These are phyloP conservation scores for Cytidiella melzeri DNA, from an alignment of 768 basidiomycete genomes.

Conservation along the genomic window DNA sequence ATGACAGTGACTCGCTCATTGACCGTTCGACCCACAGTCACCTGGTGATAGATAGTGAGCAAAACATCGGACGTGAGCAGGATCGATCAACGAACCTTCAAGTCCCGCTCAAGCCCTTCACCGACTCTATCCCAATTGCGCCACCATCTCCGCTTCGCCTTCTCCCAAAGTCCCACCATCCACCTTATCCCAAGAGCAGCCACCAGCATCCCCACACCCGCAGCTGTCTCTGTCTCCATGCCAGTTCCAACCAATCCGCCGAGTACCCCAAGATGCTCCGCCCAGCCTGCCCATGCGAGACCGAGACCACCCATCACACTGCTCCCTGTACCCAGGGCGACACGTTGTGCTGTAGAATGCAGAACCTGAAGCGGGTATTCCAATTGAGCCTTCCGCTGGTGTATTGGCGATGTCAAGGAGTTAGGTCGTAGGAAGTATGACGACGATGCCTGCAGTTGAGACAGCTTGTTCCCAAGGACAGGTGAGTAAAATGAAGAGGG, in stretches of 20 bases:
- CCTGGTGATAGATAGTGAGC: constrained; percentile 29
- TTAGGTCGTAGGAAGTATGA: constrained; percentile 37
- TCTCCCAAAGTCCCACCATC: constrained; percentile 64
- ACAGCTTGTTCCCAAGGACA: constrained; percentile 52
- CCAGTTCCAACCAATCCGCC: constrained; percentile 31
- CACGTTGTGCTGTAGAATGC: constrained; percentile 58
- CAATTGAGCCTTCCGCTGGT: constrained; percentile 46
- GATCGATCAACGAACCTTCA: constrained; percentile 41
- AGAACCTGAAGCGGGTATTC: constrained; percentile 52
- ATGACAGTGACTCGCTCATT: constrained; percentile 44
- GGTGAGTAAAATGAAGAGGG: constrained; percentile 40
- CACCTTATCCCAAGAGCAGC: constrained; percentile 48
- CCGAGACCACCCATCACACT: constrained; percentile 44
- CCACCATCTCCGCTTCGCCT: constrained; percentile 60
- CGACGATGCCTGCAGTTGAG: constrained; percentile 45
- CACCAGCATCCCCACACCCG: constrained; percentile 52
- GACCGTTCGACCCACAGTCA: constrained; percentile 38
- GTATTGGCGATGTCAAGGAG: constrained; percentile 46
- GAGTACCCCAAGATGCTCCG: constrained; percentile 42
- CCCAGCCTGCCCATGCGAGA: constrained; percentile 59
- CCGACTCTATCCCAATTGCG: constrained; percentile 58
- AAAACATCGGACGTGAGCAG: constrained; percentile 3
- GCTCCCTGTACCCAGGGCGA: constrained; percentile 43
- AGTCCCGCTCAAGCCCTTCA: constrained; percentile 57
- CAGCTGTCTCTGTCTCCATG: constrained; percentile 49